Base-by-base conservation (phyloP, 148 eudicot species). In the Euryodendron excelsum region DNA sequence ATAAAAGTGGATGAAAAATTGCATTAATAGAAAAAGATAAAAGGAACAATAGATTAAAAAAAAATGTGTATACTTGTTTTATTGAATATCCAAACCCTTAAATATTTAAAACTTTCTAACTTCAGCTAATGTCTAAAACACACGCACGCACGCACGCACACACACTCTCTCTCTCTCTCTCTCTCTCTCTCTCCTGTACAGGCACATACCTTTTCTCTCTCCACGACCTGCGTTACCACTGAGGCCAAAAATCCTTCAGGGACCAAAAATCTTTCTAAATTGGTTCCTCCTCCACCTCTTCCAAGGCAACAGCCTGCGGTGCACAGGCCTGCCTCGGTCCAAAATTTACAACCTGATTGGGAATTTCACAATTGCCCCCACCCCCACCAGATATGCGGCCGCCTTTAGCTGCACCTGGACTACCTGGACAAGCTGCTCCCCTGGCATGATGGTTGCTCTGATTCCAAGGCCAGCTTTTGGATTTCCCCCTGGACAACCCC, bases 381-480 rank as follows among this genome's bases (percentile, higher is more conserved):
- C 94, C 93, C 1, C 91, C 45, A 41, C 45, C 90, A 41, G 95
- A 91, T 63, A 88, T 90, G 89, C 82, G 88, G 71, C 87, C 92
- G 48, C 83, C 85, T 33, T 69, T 91, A 61, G 44, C 88, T 74
- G 66, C 80, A 68, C 89, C 89, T 71, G 96, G 90, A 41, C 62
- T 90, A 78, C 84, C 92, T 60, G 91, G 89, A 7, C 94, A 81
- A 64, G 87, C 88, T 74, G 83, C 34, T 60, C 89, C 85, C 92
- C 88, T 59, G 93, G 97, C 78, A 84, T 90, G 71, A 82, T 83
- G 89, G 85, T 85, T 30, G 90, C 98, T 17, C 81, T 85, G 28
- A 81, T 92, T 69, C 89, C 89, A 65, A 87, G 93, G 85, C 92
- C 93, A 25, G 93, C 94, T 60, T 90, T 86, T 84, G 97, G 94